Evolutionary conservation across 2,329 filamentous ascomycete genomes (phyloP).

Genomic region (Pseudogymnoascus destructans): DNA sequence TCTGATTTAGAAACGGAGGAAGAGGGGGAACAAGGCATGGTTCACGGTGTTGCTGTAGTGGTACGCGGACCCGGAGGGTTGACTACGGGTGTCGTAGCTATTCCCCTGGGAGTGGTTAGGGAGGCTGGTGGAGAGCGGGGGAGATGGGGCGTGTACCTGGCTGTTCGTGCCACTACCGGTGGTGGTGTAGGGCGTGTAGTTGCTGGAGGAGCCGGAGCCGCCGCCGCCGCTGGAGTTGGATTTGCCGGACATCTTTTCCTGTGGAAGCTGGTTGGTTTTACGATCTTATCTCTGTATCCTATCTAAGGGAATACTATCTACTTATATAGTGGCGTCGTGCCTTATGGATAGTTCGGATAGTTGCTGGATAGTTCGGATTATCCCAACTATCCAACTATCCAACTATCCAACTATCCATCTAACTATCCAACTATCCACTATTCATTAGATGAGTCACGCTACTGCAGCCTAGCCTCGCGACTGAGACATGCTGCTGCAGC

Average conservation of each 20-base stretch:
- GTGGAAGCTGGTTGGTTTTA: background rate
- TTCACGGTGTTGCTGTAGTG: slow-evolving; percentile 50
- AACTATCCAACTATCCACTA: too few species aligned
- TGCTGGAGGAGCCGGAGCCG: background rate
- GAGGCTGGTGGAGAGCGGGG: background rate
- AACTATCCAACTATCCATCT: too few species aligned
- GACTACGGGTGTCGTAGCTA: slow-evolving; percentile 53
- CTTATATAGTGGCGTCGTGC: too few species aligned
- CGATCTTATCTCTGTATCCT: background rate
- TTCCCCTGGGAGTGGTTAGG: slow-evolving; percentile 40
- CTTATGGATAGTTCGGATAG: too few species aligned
- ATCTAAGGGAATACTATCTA: too few species aligned
- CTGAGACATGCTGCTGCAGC: too few species aligned
- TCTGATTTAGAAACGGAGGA: background rate
- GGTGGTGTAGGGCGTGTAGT: slow-evolving; percentile 28
- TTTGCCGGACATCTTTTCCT: slow-evolving; percentile 16
- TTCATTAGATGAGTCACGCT: too few species aligned
- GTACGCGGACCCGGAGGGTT: slow-evolving; percentile 42
- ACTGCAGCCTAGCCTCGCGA: too few species aligned
- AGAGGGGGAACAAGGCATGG: slow-evolving; percentile 24
- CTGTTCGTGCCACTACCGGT: slow-evolving; percentile 43
- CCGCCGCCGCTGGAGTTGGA: slow-evolving; percentile 11
- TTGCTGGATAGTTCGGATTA: too few species aligned
- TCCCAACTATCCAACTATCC: too few species aligned
- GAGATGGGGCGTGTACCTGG: slow-evolving; percentile 33